Base-by-base conservation (phyloP, 164 flowering plant species). In the Vitis rupestris region DNA sequence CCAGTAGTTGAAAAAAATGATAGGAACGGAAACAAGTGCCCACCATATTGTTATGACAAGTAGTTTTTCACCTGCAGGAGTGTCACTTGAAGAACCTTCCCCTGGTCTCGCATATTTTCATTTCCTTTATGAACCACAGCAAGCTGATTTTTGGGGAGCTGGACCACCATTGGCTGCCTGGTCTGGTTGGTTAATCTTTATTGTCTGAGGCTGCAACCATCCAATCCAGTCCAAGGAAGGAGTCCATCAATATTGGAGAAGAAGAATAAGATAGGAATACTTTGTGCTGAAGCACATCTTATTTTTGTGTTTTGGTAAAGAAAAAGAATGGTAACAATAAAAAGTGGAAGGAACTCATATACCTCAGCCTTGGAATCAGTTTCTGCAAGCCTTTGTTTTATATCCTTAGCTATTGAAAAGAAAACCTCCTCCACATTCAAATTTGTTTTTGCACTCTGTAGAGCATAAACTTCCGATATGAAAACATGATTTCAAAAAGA, bases 151-250 rank as follows among this genome's bases (percentile, higher is more conserved):
- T 50, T 75, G 85, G 8, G 76, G 74, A 69, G 78, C 72, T 80
- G 78, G 82, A 55, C 75, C 69, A 48, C 67, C 67, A 6, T 75
- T 57, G 4, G 74, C 74, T 0, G 71, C 59, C 30, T 50, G 70
- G 71, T 78, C 85, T 9, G 72, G 69, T 63, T 78, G 82, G 57
- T 70, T 80, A 37, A 84, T 84, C 62, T 64, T 82, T 68, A 84
- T 74, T n/a, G 82, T 53, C 59, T 59, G 71, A 62, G 84, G 80
- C 86, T 83, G 81, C 53, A 72, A 72, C 29, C 15, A 59, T 16
- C 19, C 9, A 10, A 7, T 13, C 50, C 29, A 14, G 13, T 9
- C 10, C n/a, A 37, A 29, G 10, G 6, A 14, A 62, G 8, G 53
- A 30, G 16, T 60, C 29, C 27, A 30, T 53, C 16, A 67, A 48